phyloP scores from a whole-genome alignment of 2,329 filamentous ascomycete genomes.

The Fonsecaea multimorphosa region DNA sequence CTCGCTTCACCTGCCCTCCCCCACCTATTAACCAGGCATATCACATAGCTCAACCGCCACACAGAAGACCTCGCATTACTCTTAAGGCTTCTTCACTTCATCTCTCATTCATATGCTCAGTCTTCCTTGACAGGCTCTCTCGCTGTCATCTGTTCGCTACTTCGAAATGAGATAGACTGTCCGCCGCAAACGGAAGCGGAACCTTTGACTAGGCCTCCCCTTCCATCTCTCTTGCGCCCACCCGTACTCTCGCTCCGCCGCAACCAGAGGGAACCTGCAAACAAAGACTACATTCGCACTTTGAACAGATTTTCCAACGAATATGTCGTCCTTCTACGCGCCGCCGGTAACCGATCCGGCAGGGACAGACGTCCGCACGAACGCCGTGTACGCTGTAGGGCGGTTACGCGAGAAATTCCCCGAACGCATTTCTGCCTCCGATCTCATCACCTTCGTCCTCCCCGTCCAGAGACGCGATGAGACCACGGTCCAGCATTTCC shows the following conservation, averaged over 20 bases:
- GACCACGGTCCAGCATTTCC: slow-evolving; percentile 29
- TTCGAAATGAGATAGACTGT: slow-evolving; percentile 20
- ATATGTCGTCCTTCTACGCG: slow-evolving; percentile 55
- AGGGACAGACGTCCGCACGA: slow-evolving; percentile 81
- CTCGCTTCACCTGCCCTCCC: not conserved
- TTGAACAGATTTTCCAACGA: not conserved
- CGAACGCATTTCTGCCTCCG: slow-evolving; percentile 78
- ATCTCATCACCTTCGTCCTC: slow-evolving; percentile 35
- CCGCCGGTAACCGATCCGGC: slow-evolving; percentile 56
- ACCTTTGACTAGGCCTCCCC: slow-evolving; percentile 29
- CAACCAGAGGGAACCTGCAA: not conserved
- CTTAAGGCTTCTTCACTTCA: not conserved
- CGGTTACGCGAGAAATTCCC: slow-evolving; percentile 78
- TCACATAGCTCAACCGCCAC: not conserved
- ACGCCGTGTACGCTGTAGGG: slow-evolving; percentile 84
- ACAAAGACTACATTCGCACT: not conserved
- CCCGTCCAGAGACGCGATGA: slow-evolving; percentile 29
- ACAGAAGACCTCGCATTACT: not conserved
- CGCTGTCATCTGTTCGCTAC: not conserved
- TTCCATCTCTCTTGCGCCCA: not conserved
- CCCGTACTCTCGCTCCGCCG: not conserved
- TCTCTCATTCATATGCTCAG: not conserved
- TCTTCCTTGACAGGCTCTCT: not conserved
- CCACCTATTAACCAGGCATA: not conserved
- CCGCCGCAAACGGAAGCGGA: slow-evolving; percentile 30